Evolutionary conservation across 805 yeast species (phyloP).

Genomic region (Lipomyces orientalis): DNA sequence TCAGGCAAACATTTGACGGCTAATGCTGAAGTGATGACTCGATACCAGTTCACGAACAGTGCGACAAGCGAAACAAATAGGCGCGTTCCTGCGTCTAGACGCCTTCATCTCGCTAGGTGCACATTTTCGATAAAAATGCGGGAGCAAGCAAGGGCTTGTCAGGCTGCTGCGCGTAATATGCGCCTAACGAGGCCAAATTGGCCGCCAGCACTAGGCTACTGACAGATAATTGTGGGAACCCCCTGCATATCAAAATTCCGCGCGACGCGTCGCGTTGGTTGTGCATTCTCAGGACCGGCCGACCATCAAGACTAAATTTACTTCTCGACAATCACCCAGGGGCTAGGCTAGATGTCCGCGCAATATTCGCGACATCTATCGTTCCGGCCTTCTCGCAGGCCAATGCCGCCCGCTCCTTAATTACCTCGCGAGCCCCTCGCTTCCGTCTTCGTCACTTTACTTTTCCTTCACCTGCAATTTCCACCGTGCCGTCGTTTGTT

Average conservation of each 20-base stretch:
- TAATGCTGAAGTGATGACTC: too few relatives aligned
- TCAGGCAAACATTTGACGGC: too few relatives aligned
- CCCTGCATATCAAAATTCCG: slow-evolving; percentile 7
- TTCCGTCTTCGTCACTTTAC: background rate
- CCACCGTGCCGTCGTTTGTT: background rate
- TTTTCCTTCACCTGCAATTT: background rate
- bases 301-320: background rate
- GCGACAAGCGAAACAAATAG: too few relatives aligned
- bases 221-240: background rate
- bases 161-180: too few relatives aligned
- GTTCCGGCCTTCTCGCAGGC: background rate
- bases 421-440: background rate
- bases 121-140: too few relatives aligned
- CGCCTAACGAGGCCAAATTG: too few relatives aligned
- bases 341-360: background rate
- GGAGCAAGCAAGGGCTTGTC: too few relatives aligned
- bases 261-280: background rate
- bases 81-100: too few relatives aligned
- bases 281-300: background rate
- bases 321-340: background rate
- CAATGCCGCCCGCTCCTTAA: background rate
- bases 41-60: too few relatives aligned
- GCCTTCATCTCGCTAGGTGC: too few relatives aligned
- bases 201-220: too few relatives aligned
- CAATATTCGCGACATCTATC: background rate